A percentile compares a stretch with the other conserved stretches of the same genome.
Evolutionary conservation across 352 stramenopile species (phyloP).

Genomic region (Plasmopara muralis): DNA sequence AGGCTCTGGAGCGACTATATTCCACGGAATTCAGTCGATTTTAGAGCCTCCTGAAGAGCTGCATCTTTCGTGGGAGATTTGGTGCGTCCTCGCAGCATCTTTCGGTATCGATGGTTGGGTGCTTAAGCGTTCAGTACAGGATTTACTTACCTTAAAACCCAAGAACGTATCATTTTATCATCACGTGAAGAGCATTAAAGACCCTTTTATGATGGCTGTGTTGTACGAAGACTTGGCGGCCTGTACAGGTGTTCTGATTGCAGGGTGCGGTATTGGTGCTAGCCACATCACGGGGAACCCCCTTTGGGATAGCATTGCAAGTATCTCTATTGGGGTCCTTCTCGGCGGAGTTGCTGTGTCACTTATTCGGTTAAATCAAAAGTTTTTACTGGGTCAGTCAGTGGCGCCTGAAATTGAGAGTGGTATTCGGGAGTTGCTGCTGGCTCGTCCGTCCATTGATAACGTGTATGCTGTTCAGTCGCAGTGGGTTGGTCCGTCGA

Average conservation of each 20-base stretch:
- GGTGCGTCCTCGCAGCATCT: constrained; percentile 91
- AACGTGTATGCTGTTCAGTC: constrained; percentile 94
- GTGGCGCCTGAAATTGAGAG: constrained; percentile 91
- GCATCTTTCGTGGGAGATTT: constrained; percentile 86
- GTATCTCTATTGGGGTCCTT: constrained; percentile 92
- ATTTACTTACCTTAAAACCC: constrained; percentile 76
- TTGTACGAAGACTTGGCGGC: constrained; percentile 95
- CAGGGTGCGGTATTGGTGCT: constrained; percentile 89
- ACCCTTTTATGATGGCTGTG: constrained; percentile 96
- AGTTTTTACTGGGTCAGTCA: constrained; percentile 94
- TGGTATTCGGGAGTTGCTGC: constrained; percentile 65
- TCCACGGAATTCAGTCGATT: constrained; percentile 85
- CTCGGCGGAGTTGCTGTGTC: constrained; percentile 92
- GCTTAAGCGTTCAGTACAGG: constrained; percentile 86
- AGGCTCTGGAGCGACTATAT: constrained; percentile 92
- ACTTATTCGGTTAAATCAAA: constrained; percentile 92
- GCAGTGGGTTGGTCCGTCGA: constrained; percentile 96
- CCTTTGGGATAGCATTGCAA: constrained; percentile 93
- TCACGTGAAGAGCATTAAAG: constrained; percentile 76
- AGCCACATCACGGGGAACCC: constrained; percentile 90
- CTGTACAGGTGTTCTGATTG: constrained; percentile 95
- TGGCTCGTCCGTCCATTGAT: constrained; percentile 89
- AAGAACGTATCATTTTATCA: constrained; percentile 56
- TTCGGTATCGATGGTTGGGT: constrained; percentile 96
- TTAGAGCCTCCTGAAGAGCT: constrained; percentile 63